These are phyloP conservation scores for Botrytis fragariae DNA, from an alignment of 2,329 filamentous ascomycete species.

Conservation along the genomic window DNA sequence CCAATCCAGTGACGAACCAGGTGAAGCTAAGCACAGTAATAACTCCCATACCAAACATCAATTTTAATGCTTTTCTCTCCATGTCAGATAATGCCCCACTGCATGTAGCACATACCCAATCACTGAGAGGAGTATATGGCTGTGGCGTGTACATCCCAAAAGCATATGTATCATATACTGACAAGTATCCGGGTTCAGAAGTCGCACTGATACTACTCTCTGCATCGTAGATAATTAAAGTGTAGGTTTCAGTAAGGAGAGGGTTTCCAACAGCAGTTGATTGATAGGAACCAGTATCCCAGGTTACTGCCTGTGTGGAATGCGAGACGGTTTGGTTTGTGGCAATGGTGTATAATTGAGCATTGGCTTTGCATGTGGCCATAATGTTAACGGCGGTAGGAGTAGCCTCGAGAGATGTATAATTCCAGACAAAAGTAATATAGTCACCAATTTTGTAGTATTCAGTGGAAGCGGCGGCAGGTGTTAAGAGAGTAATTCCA, in stretches of 20 bases:
- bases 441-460: conserved; percentile 60
- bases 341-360: conserved; percentile 59
- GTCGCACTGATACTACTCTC: conserved; percentile 50
- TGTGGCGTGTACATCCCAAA: conserved; percentile 58
- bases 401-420: conserved; percentile 56
- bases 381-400: conserved; percentile 61
- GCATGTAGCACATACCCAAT: conserved; percentile 58
- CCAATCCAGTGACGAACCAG: conserved; percentile 57
- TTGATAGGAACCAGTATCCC: conserved; percentile 56
- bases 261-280: conserved; percentile 43
- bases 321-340: conserved; percentile 59
- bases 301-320: conserved; percentile 51
- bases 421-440: conserved; percentile 64
- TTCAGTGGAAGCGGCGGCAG: conserved; percentile 46
- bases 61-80: conserved; percentile 48
- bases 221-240: conserved; percentile 60
- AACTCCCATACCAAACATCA: conserved; percentile 53
- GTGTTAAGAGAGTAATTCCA: conserved; percentile 53
- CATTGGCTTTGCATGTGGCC: conserved; percentile 52
- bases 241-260: conserved; percentile 56
- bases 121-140: conserved; percentile 50
- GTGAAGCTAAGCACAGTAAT: conserved; percentile 60
- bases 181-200: conserved; percentile 55
- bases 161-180: conserved; percentile 47
- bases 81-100: conserved; percentile 50